Evolutionary conservation across 2,329 filamentous ascomycete species (phyloP), one percentile per base, ranked within the genome.

Genomic region (Graphiopsis chlorocephala): DNA sequence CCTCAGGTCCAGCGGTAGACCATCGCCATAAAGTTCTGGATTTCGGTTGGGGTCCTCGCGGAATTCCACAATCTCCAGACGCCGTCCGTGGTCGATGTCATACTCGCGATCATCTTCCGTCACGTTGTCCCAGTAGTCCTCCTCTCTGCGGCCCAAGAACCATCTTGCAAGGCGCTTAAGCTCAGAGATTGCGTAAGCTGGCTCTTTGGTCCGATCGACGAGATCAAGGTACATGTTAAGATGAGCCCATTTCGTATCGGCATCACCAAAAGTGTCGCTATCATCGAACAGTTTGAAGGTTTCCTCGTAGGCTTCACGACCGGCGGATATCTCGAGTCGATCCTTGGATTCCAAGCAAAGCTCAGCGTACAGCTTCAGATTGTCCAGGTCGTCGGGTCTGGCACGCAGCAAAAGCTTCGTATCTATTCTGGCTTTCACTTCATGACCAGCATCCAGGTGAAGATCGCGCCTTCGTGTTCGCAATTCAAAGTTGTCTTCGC

Each of bases 181-280:
- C 67, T 89, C 86, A 29, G 77, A 77, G 2, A 96, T 84, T 2
- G 90, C 93, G 68, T 88, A 83, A 6, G 82, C 77, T 71, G 88
- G 90, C 62, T 86, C 83, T 42, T 84, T 83, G 11, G 86, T 78
- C 56, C 88, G 86, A 29, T 88, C 86, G 66, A 93, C 88, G 20
- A 98, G 83, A 72, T 97, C 92, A 45, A 92, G 85, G 69, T 95
- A 97, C 62, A 93, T 90, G 66, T 92, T 90, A 48, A 96, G 82
- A 75, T 98, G 90, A 61, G 90, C 88, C 94, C 94, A 99, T 57
- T 83, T 81, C 29, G 81, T 78, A 3, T 75, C 77, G 12, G 76
- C 78, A 20, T 81, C 78, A 35, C 80, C 77, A 66, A 71, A 70
- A 23, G 33, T 64, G 4, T 69, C 65, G 5, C 68, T 56, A n/a